Evolutionary conservation across 345 rosid genomes (phyloP), one percentile per base, ranked within the genome.

Genomic region (Ceriops tagal): DNA sequence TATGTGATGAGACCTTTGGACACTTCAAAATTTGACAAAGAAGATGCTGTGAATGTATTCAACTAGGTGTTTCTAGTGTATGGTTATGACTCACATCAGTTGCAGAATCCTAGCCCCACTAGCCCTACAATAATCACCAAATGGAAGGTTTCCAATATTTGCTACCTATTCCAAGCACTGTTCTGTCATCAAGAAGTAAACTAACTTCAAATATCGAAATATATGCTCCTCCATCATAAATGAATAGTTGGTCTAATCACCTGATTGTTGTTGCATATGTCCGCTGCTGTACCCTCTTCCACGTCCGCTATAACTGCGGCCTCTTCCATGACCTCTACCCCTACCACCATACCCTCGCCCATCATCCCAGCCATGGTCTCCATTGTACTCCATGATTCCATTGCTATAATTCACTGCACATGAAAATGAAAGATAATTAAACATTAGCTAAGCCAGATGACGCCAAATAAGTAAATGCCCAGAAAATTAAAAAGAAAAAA

Each of bases 181-280:
- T 43, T 43, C 49, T 43, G 49, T 43, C 49, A 11, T 43, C 49
- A 43, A 43, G 19, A 3, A 43, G 4, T 13, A 43, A 43, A 39
- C 47, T 39, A 39, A 11, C 47, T 11, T 39, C 27, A 49, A 30
- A 35, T 34, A 6, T 59, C 10, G 39, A 46, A 61, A 64, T 52
- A 65, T 65, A 28, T 24, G 16, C 52, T 69, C 68, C 74, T 37
- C 71, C 72, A 46, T 62, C 75, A 63, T 73, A 80, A 39, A 39
- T 32, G 47, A 10, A 43, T 43, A 43, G 32, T 58, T 70, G 34
- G 67, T 46, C 24, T 77, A 80, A 31, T 67, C 70, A 59, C 78
- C 77, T n/a, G 71, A 52, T 58, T 77, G 77, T 43, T 68, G 74
- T 22, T 19, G 73, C 71, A 64, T 68, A 64, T 72, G 61, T 30